phyloP scores from a whole-genome alignment of 495 filamentous ascomycete species.

The Penicillium coffeae region DNA sequence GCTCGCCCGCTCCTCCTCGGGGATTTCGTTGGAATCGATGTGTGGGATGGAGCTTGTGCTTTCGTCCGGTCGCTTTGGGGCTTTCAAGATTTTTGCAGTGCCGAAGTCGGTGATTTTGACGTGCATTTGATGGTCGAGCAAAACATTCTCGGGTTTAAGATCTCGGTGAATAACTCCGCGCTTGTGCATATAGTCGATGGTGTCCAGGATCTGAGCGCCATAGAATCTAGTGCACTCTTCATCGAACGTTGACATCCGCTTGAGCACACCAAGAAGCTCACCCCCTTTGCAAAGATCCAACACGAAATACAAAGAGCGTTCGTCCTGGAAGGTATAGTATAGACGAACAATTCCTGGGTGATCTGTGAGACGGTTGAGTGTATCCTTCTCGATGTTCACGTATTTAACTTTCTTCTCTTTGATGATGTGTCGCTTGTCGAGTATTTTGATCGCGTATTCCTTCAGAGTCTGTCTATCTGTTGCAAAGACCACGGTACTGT shows the following conservation, averaged over 20 bases:
- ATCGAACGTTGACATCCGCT: slow-evolving; percentile 91
- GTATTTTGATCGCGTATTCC: slow-evolving; percentile 97
- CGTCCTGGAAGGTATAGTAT: slow-evolving; percentile 99
- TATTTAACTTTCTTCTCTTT: slow-evolving; percentile 99
- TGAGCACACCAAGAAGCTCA: slow-evolving; percentile 87
- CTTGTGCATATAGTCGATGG: slow-evolving; percentile 97
- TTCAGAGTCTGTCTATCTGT: slow-evolving; percentile 93
- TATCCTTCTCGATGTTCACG: slow-evolving; percentile 99
- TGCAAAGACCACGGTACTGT: slow-evolving; percentile 92
- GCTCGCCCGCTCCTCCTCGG: slow-evolving; percentile 70
- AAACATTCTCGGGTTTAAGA: slow-evolving; percentile 94
- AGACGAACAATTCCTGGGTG: slow-evolving; percentile 96
- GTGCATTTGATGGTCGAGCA: slow-evolving; percentile 92
- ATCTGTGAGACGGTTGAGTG: slow-evolving; percentile 90
- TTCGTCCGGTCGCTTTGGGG: slow-evolving; percentile 51
- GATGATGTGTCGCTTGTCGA: slow-evolving; percentile 99
- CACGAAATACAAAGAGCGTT: slow-evolving; percentile 93
- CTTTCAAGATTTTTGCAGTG: slow-evolving; percentile 86
- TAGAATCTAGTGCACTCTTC: slow-evolving; percentile 95
- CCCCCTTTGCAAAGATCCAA: slow-evolving; percentile 90
- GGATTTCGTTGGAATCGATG: slow-evolving; percentile 51
- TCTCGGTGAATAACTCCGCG: slow-evolving; percentile 95
- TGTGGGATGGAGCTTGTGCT: slow-evolving; percentile 43
- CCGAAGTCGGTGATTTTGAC: slow-evolving; percentile 99
- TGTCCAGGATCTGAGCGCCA: slow-evolving; percentile 91